These are phyloP conservation scores for Xylaria sp. DNA, from an alignment of 2,329 filamentous ascomycete species.

Conservation along the genomic window DNA sequence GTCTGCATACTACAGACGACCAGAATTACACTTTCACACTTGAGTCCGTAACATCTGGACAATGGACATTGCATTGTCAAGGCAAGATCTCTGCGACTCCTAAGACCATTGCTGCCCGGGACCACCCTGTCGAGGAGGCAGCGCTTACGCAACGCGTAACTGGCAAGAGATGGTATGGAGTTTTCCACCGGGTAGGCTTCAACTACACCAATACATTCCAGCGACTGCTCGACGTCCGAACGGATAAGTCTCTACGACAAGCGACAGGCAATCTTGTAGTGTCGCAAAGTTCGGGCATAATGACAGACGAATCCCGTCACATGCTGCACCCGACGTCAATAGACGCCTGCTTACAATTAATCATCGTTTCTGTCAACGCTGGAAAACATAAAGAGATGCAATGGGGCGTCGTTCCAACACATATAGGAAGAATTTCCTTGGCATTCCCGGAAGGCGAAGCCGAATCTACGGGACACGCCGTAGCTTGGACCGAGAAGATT, in stretches of 20 bases:
- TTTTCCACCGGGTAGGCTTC: constrained; percentile 40
- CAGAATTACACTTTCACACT: constrained; percentile 36
- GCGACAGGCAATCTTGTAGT: constrained; percentile 31
- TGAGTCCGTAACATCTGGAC: constrained; percentile 34
- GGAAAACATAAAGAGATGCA: constrained; percentile 39
- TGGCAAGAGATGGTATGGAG: constrained; percentile 39
- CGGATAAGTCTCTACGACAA: constrained; percentile 27
- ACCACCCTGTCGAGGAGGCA: constrained; percentile 25
- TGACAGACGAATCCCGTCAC: constrained; percentile 42
- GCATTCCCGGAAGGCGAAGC: constrained; percentile 23
- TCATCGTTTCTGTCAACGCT: constrained; percentile 38
- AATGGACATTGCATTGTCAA: constrained; percentile 38
- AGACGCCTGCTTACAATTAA: constrained; percentile 45
- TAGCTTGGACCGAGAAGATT: constrained; percentile 35
- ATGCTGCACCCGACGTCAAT: constrained; percentile 51
- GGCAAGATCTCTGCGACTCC: constrained; percentile 33
- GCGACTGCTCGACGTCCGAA: constrained; percentile 29
- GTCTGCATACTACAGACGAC: constrained; percentile 25
- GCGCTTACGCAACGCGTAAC: constrained; percentile 33
- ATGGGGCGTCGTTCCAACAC: constrained; percentile 38
- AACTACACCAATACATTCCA: constrained; percentile 40
- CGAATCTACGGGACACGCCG: constrained; percentile 24
- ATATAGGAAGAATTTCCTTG: constrained; percentile 34
- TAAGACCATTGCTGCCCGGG: neutral
- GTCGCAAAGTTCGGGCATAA: constrained; percentile 18